A percentile compares a stretch with the other conserved stretches of the same genome.
Conservation (phyloP, 305 asterid genomes). For the Fraxinus ornus region DNA sequence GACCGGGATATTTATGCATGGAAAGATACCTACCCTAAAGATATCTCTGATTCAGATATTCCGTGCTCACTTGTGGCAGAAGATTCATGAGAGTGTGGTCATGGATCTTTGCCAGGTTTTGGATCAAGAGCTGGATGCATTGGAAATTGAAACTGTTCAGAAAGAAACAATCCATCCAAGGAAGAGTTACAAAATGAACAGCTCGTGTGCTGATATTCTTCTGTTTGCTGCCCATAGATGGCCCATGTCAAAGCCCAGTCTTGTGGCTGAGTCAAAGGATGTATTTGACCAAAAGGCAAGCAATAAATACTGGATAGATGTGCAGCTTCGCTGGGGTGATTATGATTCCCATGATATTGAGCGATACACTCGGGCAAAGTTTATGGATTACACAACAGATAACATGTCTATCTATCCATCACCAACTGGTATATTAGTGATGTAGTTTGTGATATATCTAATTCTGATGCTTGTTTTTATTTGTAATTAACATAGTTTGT, state of each 20-base stretch:
- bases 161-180: constrained; percentile 98
- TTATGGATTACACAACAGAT: constrained; percentile 98
- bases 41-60: constrained; percentile 96
- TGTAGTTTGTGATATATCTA: constrained; percentile 6
- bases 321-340: constrained; percentile 99
- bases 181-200: constrained; percentile 99
- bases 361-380: constrained; percentile 92
- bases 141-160: constrained; percentile 99
- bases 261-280: constrained; percentile 97
- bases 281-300: constrained; percentile 99
- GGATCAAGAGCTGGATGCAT: constrained; percentile 96
- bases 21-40: constrained; percentile 96
- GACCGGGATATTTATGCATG: constrained; percentile 99
- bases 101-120: constrained; percentile 99
- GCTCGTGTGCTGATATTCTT: constrained; percentile 96
- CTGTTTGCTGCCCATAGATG: constrained; percentile 99
- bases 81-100: constrained; percentile 98
- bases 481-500: neutral
- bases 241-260: constrained; percentile 99
- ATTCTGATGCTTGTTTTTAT: neutral
- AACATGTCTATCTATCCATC: constrained; percentile 99
- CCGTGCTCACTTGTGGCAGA: constrained; percentile 99
- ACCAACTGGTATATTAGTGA: constrained; percentile 68
- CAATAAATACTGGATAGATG: constrained; percentile 97
- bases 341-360: constrained; percentile 98